Conservation (phyloP, 2,329 filamentous ascomycete species). For the Bipolaris cookei region DNA sequence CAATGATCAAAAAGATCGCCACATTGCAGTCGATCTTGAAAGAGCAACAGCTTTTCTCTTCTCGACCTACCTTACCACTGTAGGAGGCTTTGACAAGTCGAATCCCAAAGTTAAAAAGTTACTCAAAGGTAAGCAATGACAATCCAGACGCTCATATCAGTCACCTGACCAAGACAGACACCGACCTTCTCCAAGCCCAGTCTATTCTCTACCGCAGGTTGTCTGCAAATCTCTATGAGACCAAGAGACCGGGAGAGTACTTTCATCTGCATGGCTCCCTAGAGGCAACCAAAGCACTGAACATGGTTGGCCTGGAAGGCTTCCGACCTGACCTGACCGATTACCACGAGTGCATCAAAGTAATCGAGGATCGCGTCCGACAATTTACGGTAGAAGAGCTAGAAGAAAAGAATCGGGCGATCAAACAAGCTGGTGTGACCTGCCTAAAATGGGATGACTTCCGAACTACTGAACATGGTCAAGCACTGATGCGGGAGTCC, state of each 20-base stretch:
- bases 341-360: conserved; percentile 50
- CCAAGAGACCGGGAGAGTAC: conserved; percentile 68
- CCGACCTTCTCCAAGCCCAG: conserved; percentile 73
- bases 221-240: conserved; percentile 74
- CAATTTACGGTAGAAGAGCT: conserved; percentile 49
- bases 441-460: conserved; percentile 53
- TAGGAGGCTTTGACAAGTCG: conserved; percentile 57
- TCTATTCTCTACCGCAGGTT: conserved; percentile 73
- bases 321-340: conserved; percentile 65
- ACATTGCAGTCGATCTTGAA: conserved; percentile 61
- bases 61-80: conserved; percentile 63
- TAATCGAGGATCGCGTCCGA: conserved; percentile 53
- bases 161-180: conserved; percentile 60
- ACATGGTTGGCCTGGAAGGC: conserved; percentile 72
- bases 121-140: conserved; percentile 46
- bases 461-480: conserved; percentile 49
- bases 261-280: conserved; percentile 79
- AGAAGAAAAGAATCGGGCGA: conserved; percentile 51
- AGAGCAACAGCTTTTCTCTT: conserved; percentile 63
- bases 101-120: conserved; percentile 55
- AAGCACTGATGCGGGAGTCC: conserved; percentile 49
- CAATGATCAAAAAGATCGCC: conserved; percentile 52
- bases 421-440: conserved; percentile 52
- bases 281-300: conserved; percentile 71
- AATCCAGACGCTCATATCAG: background rate